Evolutionary conservation across 345 rosid species (phyloP).

Genomic region (Bretschneidera sinensis): DNA sequence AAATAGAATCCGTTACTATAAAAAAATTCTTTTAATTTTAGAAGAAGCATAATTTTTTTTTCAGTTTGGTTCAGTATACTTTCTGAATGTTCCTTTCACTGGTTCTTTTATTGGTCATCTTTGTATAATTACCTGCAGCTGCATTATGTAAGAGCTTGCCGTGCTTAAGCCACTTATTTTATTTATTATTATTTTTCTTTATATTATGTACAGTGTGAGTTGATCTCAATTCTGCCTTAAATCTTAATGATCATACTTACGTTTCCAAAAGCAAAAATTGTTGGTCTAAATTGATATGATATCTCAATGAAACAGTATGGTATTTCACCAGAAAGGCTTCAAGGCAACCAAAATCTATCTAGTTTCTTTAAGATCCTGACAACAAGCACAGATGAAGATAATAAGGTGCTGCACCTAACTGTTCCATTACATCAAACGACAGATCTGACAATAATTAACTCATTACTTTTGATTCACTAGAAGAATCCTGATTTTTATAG

Average conservation of each 20-base stretch:
- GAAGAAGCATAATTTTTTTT: background rate
- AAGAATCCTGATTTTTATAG: background rate
- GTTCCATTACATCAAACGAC: background rate
- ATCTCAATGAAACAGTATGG: constrained; percentile 55
- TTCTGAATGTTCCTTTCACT: background rate
- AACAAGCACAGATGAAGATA: constrained; percentile 56
- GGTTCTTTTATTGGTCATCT: background rate
- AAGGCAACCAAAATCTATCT: constrained; percentile 38
- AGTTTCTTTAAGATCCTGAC: constrained; percentile 75
- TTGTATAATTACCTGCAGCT: background rate
- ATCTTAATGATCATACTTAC: background rate
- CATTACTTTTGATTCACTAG: background rate
- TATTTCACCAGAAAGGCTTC: constrained; percentile 56
- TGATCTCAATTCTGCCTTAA: background rate
- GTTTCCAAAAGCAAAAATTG: background rate
- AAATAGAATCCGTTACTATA: background rate
- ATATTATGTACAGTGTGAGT: background rate
- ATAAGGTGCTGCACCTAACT: constrained; percentile 12
- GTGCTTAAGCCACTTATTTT: background rate
- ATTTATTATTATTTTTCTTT: too few species aligned
- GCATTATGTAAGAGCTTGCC: background rate
- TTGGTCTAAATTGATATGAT: constrained; percentile 4
- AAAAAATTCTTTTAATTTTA: background rate
- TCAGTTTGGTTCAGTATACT: too few species aligned
- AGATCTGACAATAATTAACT: background rate